Conservation (phyloP, 139 green algal genomes). For the Closterium sp. region DNA sequence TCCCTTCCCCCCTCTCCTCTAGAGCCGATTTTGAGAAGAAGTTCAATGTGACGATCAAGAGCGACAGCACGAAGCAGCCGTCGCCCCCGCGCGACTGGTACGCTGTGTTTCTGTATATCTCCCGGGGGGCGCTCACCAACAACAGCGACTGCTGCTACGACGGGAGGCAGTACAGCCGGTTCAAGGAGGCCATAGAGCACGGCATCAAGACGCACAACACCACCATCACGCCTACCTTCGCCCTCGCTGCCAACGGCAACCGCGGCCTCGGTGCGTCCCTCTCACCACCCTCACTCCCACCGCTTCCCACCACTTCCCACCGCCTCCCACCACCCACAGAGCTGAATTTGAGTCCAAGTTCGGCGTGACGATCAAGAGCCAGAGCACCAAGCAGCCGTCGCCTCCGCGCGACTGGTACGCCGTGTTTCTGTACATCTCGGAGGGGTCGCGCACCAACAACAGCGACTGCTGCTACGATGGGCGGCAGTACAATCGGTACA, state of each 20-base stretch:
- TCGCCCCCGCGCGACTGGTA: neutral
- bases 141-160: constrained; percentile 13
- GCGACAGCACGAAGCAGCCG: neutral
- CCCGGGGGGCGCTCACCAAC: neutral
- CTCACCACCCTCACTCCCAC: no score
- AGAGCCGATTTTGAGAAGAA: neutral
- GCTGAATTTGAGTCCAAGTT: neutral
- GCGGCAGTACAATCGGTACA: neutral
- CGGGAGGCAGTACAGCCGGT: neutral
- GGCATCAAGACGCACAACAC: no score
- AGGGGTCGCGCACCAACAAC: neutral
- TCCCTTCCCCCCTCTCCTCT: no score
- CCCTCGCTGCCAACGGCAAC: no score
- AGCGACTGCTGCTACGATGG: constrained; percentile 8
- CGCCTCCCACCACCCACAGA: neutral
- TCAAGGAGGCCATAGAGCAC: no score
- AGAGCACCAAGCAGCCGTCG: neutral
- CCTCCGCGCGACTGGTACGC: neutral
- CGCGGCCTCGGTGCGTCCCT: no score
- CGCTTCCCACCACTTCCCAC: no score
- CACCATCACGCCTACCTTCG: no score
- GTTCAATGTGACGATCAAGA: neutral
- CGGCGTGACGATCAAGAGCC: neutral
- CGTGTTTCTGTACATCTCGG: neutral
- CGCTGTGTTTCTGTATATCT: neutral